phyloP scores from a whole-genome alignment of 2,329 filamentous ascomycete genomes.

The Fusarium foetens region DNA sequence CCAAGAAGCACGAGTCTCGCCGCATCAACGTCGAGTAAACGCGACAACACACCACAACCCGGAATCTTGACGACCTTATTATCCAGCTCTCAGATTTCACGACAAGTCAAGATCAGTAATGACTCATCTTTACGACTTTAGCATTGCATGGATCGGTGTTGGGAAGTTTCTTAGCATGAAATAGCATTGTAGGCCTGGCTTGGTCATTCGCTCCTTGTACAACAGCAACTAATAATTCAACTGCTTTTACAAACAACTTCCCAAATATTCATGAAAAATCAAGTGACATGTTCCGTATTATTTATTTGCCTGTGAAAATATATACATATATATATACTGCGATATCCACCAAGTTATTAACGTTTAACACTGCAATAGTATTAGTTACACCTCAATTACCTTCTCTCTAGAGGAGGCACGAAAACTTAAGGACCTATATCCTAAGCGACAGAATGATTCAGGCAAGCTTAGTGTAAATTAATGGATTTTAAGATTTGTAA shows the following conservation, averaged over 20 bases:
- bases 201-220: conserved; percentile 36
- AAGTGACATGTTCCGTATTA: neutral
- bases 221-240: conserved; percentile 30
- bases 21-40: conserved; percentile 65
- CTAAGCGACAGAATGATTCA: neutral
- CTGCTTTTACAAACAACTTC: neutral
- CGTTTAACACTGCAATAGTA: neutral
- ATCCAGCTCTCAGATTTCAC: neutral
- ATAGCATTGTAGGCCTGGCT: conserved; percentile 6
- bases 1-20: conserved; percentile 65
- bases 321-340: neutral
- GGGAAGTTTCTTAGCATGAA: conserved; percentile 23
- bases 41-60: neutral
- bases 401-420: neutral
- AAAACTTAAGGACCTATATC: neutral
- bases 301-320: neutral
- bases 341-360: neutral
- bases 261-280: neutral
- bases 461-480: neutral
- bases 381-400: neutral
- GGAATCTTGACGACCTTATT: neutral
- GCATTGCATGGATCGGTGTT: conserved; percentile 35
- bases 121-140: conserved; percentile 7
- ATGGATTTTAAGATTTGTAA: neutral
- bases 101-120: neutral